Conservation (phyloP, 371 early-diverging fungal genomes). For the Quaeritorhiza haematococci region DNA sequence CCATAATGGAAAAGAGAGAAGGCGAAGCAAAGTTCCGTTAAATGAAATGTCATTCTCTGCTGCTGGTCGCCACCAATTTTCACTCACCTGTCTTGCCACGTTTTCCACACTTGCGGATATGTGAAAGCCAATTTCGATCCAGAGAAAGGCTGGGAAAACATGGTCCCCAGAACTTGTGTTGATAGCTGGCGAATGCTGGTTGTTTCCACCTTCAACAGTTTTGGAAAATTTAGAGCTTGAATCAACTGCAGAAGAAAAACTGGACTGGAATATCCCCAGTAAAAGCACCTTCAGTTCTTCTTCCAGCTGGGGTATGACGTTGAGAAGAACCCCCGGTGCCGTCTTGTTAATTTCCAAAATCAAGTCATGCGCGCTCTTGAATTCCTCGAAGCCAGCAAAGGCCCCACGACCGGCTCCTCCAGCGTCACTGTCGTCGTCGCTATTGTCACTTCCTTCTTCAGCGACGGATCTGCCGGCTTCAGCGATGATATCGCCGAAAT, state of each 20-base stretch:
- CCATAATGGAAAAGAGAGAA: background rate
- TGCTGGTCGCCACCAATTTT: too few species aligned
- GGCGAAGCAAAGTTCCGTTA: background rate
- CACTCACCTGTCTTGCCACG: conserved; percentile 76
- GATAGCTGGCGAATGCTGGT: conserved; percentile 71
- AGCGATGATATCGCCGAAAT: conserved; percentile 71
- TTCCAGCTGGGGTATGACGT: conserved; percentile 90
- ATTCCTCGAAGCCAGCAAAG: conserved; percentile 58
- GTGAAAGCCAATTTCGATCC: conserved; percentile 61
- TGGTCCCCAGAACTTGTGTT: conserved; percentile 72
- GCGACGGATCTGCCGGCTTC: conserved; percentile 40
- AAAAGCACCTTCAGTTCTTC: conserved; percentile 87
- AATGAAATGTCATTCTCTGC: too few species aligned
- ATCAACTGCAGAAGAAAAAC: conserved; percentile 12
- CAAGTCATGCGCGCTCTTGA: conserved; percentile 68
- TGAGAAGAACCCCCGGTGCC: conserved; percentile 73
- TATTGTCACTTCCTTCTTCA: conserved; percentile 2
- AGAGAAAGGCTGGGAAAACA: conserved; percentile 58
- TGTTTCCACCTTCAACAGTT: conserved; percentile 61
- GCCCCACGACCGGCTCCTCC: conserved; percentile 13
- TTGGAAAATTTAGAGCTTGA: conserved; percentile 6
- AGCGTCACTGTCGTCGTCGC: conserved; percentile 24
- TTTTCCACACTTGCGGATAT: conserved; percentile 80
- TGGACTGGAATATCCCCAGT: too few species aligned
- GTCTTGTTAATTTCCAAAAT: conserved; percentile 72